Evolutionary conservation across 371 early-diverging fungal genomes (phyloP), one percentile per base, ranked within the genome.

Genomic region (Umbelopsis sp.): DNA sequence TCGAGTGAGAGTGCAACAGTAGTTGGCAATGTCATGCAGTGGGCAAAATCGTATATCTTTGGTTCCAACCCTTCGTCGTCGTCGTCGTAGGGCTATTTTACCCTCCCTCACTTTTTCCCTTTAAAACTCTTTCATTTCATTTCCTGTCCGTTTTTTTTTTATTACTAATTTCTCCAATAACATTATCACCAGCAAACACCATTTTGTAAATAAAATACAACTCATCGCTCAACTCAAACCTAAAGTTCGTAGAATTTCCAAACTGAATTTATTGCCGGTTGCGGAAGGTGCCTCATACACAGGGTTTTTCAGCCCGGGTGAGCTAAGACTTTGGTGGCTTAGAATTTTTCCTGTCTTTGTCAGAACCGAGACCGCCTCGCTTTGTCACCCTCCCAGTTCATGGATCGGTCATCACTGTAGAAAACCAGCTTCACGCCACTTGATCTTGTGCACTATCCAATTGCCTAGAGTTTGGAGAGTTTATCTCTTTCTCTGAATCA

Each of bases 131-230:
- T 57, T 35, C 57, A 57, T 57, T 57, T 35, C 57, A 57, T 37
- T 57, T 22, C 35, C 25, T 57, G 57, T 57, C 35, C 57, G 35
- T 35, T 57, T 57, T 57, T 25, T 29, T 29, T 29, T 29, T 29
- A 29, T 29, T 57, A 57, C 29, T 57, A 57, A 57, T 57, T 57
- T 24, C 35, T 35, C 35, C 35, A 29, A 57, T 35, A 57, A 57
- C 57, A 57, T 57, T 35, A 14, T 35, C 18, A 29, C 48, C 48
- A 48, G 48, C 48, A 48, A 48, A 20, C 48, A 12, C 18, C 57
- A 57, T 57, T 57, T 57, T 57, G 57, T 57, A 57, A 57, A 57
- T 57, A 57, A 35, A 57, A 57, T 57, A 35, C 57, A 57, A 57
- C 35, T 16, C 48, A 29, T 57, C 57, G 29, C 29, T 57, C 35